Conservation (phyloP, 2,329 filamentous ascomycete genomes). For the Fusarium hostae region DNA sequence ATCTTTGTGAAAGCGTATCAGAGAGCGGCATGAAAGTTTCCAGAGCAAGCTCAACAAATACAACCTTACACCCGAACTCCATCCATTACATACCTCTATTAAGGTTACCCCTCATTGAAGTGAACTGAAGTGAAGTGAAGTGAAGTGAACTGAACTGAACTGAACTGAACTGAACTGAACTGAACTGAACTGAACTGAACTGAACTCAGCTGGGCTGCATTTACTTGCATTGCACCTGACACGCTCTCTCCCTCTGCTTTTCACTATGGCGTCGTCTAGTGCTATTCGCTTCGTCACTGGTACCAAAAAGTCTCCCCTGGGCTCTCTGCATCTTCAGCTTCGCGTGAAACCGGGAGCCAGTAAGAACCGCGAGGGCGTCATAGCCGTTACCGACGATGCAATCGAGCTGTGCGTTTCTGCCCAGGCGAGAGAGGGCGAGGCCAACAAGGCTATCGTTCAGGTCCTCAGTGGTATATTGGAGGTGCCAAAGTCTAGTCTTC, state of each 20-base stretch:
- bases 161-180: neutral
- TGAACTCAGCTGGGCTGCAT: neutral
- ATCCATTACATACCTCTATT: neutral
- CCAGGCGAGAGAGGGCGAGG: constrained; percentile 72
- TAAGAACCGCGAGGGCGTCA: constrained; percentile 70
- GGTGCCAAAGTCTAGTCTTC: constrained; percentile 71
- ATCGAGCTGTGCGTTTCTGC: constrained; percentile 75
- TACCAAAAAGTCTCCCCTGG: constrained; percentile 57
- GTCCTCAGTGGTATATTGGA: constrained; percentile 70
- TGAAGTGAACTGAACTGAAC: neutral
- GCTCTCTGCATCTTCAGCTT: constrained; percentile 69
- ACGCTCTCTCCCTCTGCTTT: neutral
- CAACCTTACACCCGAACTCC: neutral
- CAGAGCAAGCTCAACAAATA: neutral
- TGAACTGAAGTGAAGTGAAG: no score
- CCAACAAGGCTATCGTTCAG: constrained; percentile 73
- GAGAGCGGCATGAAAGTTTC: neutral
- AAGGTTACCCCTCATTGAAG: constrained; percentile 26
- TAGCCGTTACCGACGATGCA: constrained; percentile 63
- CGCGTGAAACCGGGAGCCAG: constrained; percentile 74
- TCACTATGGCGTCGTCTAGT: constrained; percentile 45
- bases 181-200: neutral
- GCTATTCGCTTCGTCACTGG: constrained; percentile 61
- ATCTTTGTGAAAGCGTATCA: neutral
- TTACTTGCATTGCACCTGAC: neutral